Percentiles rank a stretch among this genome's conserved stretches.
phyloP scores from a whole-genome alignment of 2,329 filamentous ascomycete genomes.

The Pyrenochaeta sp. region DNA sequence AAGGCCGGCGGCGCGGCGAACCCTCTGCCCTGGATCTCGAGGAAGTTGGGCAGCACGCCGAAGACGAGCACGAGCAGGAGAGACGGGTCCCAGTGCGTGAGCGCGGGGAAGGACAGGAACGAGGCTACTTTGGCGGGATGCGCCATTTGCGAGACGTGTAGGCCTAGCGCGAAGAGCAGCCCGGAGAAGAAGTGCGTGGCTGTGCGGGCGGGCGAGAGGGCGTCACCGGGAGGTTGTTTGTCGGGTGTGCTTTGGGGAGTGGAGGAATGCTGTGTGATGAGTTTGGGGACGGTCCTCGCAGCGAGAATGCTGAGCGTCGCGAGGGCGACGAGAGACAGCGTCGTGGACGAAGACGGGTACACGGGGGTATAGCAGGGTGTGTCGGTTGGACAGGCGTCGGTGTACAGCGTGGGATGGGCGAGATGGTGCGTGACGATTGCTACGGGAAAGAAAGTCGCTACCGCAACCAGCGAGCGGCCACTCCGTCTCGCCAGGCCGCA shows the following conservation, averaged over 20 bases:
- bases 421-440: constrained; percentile 48
- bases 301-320: constrained; percentile 35
- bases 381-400: constrained; percentile 44
- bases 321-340: constrained; percentile 47
- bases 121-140: constrained; percentile 58
- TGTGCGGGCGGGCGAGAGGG: constrained; percentile 32
- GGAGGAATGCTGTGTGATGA: constrained; percentile 23
- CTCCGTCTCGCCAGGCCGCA: constrained; percentile 60
- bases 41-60: constrained; percentile 56
- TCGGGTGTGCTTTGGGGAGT: neutral
- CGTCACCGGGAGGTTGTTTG: constrained; percentile 12
- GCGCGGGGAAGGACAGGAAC: constrained; percentile 56
- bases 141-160: constrained; percentile 61
- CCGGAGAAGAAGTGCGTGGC: constrained; percentile 56
- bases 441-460: constrained; percentile 44
- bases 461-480: constrained; percentile 57
- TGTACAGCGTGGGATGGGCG: constrained; percentile 51
- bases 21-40: constrained; percentile 31
- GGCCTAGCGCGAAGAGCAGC: constrained; percentile 59
- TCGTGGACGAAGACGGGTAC: constrained; percentile 47
- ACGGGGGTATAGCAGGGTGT: constrained; percentile 56
- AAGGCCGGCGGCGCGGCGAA: constrained; percentile 51
- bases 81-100: constrained; percentile 59
- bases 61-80: constrained; percentile 58
- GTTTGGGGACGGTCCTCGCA: constrained; percentile 27